Evolutionary conservation across 2,329 filamentous ascomycete genomes (phyloP).

Genomic region (Calonectria pteridis): DNA sequence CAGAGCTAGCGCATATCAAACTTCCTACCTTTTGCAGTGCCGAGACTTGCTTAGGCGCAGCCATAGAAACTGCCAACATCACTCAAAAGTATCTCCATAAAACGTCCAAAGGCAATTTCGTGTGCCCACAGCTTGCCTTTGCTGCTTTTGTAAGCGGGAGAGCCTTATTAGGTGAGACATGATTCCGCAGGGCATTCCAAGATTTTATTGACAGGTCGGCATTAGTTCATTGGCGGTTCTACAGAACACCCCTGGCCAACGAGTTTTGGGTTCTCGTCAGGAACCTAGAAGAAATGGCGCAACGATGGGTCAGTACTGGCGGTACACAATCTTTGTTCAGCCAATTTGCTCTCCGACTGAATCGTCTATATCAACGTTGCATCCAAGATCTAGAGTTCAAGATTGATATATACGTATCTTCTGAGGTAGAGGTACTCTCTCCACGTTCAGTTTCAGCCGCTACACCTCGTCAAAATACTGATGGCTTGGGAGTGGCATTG

Average conservation of each 20-base stretch:
- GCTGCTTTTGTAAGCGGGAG: conserved; percentile 59
- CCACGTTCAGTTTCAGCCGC: background rate
- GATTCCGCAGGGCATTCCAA: no score
- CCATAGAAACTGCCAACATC: conserved; percentile 60
- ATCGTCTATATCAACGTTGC: conserved; percentile 7
- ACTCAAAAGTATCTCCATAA: conserved; percentile 59
- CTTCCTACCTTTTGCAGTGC: conserved; percentile 60
- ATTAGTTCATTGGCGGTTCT: conserved; percentile 38
- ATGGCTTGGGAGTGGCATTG: background rate
- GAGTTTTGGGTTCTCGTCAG: conserved; percentile 47
- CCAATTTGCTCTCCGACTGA: conserved; percentile 11
- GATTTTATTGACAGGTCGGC: background rate
- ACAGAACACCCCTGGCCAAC: conserved; percentile 30
- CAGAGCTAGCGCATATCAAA: conserved; percentile 43
- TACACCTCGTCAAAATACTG: background rate
- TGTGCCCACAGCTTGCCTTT: conserved; percentile 57
- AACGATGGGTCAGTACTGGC: conserved; percentile 36
- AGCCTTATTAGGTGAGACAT: conserved; percentile 51
- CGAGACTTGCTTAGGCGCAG: conserved; percentile 62
- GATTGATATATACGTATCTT: background rate
- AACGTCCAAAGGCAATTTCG: conserved; percentile 37
- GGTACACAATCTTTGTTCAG: background rate
- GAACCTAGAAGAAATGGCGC: conserved; percentile 46
- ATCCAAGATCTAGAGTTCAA: background rate
- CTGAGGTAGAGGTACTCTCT: background rate